A percentile compares a stretch with the other conserved stretches of the same genome.
Evolutionary conservation across 352 stramenopile species (phyloP).

Genomic region (Phytophthora fragariaefolia): DNA sequence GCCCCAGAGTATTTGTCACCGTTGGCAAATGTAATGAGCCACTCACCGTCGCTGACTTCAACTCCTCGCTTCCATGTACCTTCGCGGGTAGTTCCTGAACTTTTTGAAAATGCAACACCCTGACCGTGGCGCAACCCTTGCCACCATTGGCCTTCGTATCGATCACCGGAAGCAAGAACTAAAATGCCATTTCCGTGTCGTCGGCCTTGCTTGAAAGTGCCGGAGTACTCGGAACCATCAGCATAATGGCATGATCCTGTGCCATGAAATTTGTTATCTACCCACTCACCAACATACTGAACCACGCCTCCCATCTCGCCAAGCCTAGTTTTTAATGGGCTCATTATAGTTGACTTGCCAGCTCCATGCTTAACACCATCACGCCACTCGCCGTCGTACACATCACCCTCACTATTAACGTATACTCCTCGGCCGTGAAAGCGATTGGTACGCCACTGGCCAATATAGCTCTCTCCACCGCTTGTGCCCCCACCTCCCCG

Average conservation of each 20-base stretch:
- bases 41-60: conserved; percentile 63
- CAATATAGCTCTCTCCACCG: conserved; percentile 70
- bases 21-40: conserved; percentile 75
- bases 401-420: conserved; percentile 60
- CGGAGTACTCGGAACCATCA: conserved; percentile 92
- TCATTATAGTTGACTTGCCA: conserved; percentile 59
- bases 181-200: conserved; percentile 78
- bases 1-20: conserved; percentile 81
- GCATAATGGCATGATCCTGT: conserved; percentile 84
- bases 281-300: conserved; percentile 77
- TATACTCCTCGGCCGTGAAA: conserved; percentile 76
- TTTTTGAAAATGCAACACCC: conserved; percentile 56
- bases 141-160: conserved; percentile 82
- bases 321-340: conserved; percentile 2
- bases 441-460: conserved; percentile 65
- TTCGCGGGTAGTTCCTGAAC: conserved; percentile 70
- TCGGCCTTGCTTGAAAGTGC: conserved; percentile 73
- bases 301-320: conserved; percentile 48
- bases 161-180: conserved; percentile 46
- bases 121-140: conserved; percentile 74
- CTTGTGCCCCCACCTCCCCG: conserved; percentile 46
- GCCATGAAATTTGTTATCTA: conserved; percentile 66
- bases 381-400: conserved; percentile 78
- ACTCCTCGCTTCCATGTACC: conserved; percentile 67
- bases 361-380: conserved; percentile 60